phyloP scores from a whole-genome alignment of 768 basidiomycete species.

The Pleurotus citrinopileatus region DNA sequence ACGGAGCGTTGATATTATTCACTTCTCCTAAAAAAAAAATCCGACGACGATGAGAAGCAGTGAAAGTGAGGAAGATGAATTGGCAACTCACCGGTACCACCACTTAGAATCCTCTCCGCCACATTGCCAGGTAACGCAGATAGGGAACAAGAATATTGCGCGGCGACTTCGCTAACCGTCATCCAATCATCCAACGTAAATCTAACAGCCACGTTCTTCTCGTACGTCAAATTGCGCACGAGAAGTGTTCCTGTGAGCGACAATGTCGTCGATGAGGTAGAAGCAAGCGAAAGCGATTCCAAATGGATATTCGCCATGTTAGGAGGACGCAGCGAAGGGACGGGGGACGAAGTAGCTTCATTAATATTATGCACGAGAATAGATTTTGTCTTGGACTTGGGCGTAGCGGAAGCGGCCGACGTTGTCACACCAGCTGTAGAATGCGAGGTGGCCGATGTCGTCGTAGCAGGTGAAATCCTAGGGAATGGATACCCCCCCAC shows the following conservation, averaged over 20 bases:
- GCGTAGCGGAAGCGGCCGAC: slow-evolving; percentile 11
- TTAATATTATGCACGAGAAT: background rate
- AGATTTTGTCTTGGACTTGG: slow-evolving; percentile 16
- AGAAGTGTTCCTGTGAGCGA: slow-evolving; percentile 70
- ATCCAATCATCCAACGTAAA: slow-evolving; percentile 96
- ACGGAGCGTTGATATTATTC: slow-evolving; percentile 17
- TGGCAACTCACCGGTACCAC: background rate
- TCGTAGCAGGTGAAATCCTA: slow-evolving; percentile 14
- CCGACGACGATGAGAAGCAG: background rate
- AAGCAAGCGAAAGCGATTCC: slow-evolving; percentile 22
- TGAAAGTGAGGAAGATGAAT: background rate
- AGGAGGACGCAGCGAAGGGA: slow-evolving; percentile 22
- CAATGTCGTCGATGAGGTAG: slow-evolving; percentile 16
- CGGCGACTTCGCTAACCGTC: slow-evolving; percentile 83
- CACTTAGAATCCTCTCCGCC: background rate
- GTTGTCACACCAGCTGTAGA: slow-evolving; percentile 10
- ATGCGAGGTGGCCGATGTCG: slow-evolving; percentile 23
- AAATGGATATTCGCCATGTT: slow-evolving; percentile 29
- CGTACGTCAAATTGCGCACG: slow-evolving; percentile 82
- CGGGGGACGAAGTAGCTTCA: slow-evolving; percentile 15
- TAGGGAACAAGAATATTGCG: slow-evolving; percentile 36
- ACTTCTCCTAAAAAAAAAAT: background rate
- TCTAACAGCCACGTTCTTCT: slow-evolving; percentile 80
- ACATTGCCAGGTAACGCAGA: background rate
- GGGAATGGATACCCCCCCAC: slow-evolving; percentile 13